phyloP scores from a whole-genome alignment of 1,284 basidiomycete species.

The Neotropicomus parvogracilis region DNA sequence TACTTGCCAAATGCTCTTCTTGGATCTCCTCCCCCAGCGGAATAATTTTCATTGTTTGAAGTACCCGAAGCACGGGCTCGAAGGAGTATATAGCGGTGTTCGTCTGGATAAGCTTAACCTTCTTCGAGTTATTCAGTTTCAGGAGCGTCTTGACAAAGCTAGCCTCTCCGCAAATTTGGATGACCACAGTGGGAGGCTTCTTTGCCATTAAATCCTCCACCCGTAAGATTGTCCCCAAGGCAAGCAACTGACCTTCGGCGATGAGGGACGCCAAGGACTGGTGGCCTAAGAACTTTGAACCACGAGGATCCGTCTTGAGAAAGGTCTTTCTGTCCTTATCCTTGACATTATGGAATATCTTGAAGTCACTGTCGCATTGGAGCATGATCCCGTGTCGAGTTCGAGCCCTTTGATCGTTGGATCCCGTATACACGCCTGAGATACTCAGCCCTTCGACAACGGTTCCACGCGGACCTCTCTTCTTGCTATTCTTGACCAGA shows the following conservation, averaged over 20 bases:
- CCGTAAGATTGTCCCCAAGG: constrained; percentile 51
- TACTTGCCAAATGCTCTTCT: too few species aligned
- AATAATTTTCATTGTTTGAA: constrained; percentile 43
- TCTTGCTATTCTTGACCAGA: constrained; percentile 43
- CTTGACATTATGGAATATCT: constrained; percentile 37
- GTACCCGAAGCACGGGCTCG: constrained; percentile 52
- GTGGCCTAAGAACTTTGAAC: constrained; percentile 43
- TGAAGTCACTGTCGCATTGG: constrained; percentile 42
- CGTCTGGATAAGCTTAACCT: constrained; percentile 51
- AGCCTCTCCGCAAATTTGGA: constrained; percentile 47
- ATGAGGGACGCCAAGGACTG: constrained; percentile 51
- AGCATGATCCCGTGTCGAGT: constrained; percentile 48
- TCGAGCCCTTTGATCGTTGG: constrained; percentile 34
- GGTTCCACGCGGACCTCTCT: constrained; percentile 44
- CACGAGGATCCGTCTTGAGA: constrained; percentile 39
- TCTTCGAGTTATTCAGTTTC: constrained; percentile 36
- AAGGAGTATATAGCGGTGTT: constrained; percentile 60
- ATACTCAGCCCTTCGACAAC: constrained; percentile 41
- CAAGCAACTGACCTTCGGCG: constrained; percentile 45
- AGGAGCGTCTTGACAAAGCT: constrained; percentile 39
- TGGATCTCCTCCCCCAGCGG: constrained; percentile 50
- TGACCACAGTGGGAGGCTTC: constrained; percentile 46
- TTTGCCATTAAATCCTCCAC: constrained; percentile 49
- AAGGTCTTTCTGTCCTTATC: constrained; percentile 34
- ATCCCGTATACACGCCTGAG: constrained; percentile 36